Evolutionary conservation across 805 yeast species (phyloP), one percentile per base, ranked within the genome.

Genomic region (Cyberlindnera sargentensis): DNA sequence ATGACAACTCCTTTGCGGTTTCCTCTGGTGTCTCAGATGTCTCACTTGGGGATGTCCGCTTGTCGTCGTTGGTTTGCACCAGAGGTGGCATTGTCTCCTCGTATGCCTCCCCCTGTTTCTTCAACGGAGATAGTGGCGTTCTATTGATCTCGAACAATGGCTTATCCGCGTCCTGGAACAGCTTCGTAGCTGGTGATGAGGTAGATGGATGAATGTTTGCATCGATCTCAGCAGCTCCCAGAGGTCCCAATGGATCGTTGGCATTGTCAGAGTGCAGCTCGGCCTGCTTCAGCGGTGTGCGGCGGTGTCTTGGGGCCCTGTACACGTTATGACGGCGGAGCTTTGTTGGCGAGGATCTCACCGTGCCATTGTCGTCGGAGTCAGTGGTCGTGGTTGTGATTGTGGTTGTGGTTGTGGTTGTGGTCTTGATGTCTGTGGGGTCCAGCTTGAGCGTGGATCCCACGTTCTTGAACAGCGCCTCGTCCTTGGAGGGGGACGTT

Each of bases 91-190:
- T 36, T 8, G 27, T 26, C 37, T 35, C 7, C 15, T 32, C 34
- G 7, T 32, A 7, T 32, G 9, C 34, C n/a, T 32, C n/a, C 25
- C n/a, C 27, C 20, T 26, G 39, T 37, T 41, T 30, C 46, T 55
- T 51, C 43, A 55, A 26, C 31, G 61, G 59, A 5, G 57, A 51
- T 11, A 58, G 45, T 3, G 59, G 55, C 26, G 48, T 58, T 50
- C 57, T 53, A 42, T 50, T 64, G 31, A 77, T 58, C 23, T 75
- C 67, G 46, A 77, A 80, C 37, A 79, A 62, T 4, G 84, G 84
- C 5, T 72, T 74, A 31, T 80, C 75, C 1, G 73, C 69, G 29
- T 72, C 75, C 48, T 70, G 65, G 5, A 66, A 58, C 30, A 76
- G 48, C 24, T 57, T 46, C 3, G 68, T 71, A 9, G 65, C 64